Base-by-base conservation (phyloP, 2,329 filamentous ascomycete species). In the Aspergillus uvarum region DNA sequence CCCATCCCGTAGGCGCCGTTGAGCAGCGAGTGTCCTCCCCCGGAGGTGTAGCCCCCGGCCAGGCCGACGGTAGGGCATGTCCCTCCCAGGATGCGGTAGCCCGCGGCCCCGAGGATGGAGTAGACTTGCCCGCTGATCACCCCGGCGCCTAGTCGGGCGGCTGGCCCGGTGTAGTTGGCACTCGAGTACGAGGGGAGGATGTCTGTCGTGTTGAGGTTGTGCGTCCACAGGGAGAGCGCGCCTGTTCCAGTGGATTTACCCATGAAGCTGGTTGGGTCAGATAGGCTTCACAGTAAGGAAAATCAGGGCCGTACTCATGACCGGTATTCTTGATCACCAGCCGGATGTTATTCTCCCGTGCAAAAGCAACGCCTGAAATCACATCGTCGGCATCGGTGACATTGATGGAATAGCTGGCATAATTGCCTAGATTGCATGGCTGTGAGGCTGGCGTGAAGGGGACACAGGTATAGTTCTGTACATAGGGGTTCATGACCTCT, bases 21-120 rank as follows among this genome's bases (percentile, higher is more conserved):
- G 53, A 87, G 66, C 2, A 82, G 82, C 10, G 79, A 81, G 68
- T 87, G 83, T 0, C 85, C 85, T 38, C 82, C 85, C 11, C 82
- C 83, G 67, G 85, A 83, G 2, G 78, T 81, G 64, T 82, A 88
- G 1, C 85, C 86, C 26, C 86, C 86, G 0, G 82, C 81, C 5
- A 85, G 64, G 4, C 85, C 85, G 6, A 88, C 84, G 0, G 81
- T 82, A 1, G 79, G 80, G 22, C 79, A 80, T 2, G 79, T 79
- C 3, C 85, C 86, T 0, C 80, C 81, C 0, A 88, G 81, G 2
- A 86, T 71, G 0, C 78, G 78, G 12, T 83, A 71, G 55, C 80
- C 78, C 0, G 82, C 77, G n/a, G 76, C 73, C 1, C 76, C 68
- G 58, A 85, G 81, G 0, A 83, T 69, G 8, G 83, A 78, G 38